phyloP scores from a whole-genome alignment of 1,284 basidiomycete species.

The Trichosporon sp. region DNA sequence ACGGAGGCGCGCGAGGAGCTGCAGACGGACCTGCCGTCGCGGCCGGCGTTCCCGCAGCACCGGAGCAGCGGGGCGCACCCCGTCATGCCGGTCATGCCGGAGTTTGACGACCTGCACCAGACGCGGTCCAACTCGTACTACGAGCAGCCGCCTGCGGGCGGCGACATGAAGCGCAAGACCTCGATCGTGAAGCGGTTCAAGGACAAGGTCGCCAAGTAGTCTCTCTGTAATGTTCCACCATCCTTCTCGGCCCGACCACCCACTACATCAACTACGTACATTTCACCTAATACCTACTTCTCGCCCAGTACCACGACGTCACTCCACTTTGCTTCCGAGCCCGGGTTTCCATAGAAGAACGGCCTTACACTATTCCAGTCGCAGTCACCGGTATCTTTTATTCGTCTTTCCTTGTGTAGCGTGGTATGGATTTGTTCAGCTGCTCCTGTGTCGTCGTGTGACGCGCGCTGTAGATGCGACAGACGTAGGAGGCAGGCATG shows the following conservation, averaged over 20 bases:
- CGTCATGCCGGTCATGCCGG: conserved; percentile 47
- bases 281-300: not conserved
- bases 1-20: not conserved
- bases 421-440: not conserved
- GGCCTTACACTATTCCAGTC: not conserved
- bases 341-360: not conserved
- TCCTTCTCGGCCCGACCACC: not conserved
- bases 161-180: conserved; percentile 40
- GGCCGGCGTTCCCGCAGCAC: not conserved
- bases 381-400: conserved; percentile 8
- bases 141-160: not conserved
- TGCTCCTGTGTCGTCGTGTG: too few relatives aligned
- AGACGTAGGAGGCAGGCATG: too few relatives aligned
- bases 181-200: conserved; percentile 47
- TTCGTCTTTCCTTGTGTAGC: conserved; percentile 8
- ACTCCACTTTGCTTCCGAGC: not conserved
- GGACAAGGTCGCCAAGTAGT: conserved; percentile 34
- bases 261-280: not conserved
- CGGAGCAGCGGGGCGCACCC: conserved; percentile 17
- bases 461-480: too few relatives aligned
- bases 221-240: not conserved
- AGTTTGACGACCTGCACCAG: conserved; percentile 36
- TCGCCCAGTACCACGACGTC: not conserved
- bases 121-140: conserved; percentile 1
- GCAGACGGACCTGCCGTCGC: not conserved